Evolutionary conservation across 495 filamentous ascomycete genomes (phyloP).

Genomic region (Talaromyces stipitatus): DNA sequence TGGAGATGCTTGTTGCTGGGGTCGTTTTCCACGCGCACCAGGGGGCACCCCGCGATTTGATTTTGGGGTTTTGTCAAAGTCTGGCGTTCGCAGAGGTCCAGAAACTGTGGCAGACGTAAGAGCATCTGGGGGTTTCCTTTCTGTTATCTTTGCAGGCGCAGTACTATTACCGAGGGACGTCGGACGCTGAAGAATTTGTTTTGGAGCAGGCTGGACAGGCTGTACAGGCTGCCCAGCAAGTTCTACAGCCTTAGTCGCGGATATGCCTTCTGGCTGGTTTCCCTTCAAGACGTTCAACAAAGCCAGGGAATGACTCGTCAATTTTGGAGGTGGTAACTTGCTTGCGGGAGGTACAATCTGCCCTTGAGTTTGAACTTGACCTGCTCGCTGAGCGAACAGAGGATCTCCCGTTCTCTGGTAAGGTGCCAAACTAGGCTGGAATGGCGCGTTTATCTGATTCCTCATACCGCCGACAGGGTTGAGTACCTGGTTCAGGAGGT

Average conservation of each 20-base stretch:
- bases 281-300: constrained; percentile 60
- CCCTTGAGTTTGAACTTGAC: constrained; percentile 30
- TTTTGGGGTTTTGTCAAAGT: constrained; percentile 30
- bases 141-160: constrained; percentile 9
- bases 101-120: constrained; percentile 41
- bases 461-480: not conserved
- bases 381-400: constrained; percentile 35
- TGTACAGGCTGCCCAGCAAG: constrained; percentile 24
- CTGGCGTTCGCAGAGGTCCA: constrained; percentile 41
- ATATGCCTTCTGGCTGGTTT: constrained; percentile 22
- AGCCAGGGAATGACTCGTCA: constrained; percentile 56
- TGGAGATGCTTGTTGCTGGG: constrained; percentile 17
- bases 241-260: constrained; percentile 21
- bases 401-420: constrained; percentile 49
- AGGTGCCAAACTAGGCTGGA: constrained; percentile 24
- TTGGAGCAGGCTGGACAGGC: constrained; percentile 16
- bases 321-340: constrained; percentile 51
- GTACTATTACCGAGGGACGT: constrained; percentile 13
- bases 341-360: constrained; percentile 47
- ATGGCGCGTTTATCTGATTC: not conserved
- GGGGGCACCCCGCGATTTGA: constrained; percentile 15
- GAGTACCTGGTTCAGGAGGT: not conserved
- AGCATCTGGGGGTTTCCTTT: constrained; percentile 8
- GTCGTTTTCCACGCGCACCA: not conserved
- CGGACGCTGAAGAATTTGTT: constrained; percentile 32